Evolutionary conservation across 495 filamentous ascomycete genomes (phyloP).

Genomic region (Penicillium ucsense): DNA sequence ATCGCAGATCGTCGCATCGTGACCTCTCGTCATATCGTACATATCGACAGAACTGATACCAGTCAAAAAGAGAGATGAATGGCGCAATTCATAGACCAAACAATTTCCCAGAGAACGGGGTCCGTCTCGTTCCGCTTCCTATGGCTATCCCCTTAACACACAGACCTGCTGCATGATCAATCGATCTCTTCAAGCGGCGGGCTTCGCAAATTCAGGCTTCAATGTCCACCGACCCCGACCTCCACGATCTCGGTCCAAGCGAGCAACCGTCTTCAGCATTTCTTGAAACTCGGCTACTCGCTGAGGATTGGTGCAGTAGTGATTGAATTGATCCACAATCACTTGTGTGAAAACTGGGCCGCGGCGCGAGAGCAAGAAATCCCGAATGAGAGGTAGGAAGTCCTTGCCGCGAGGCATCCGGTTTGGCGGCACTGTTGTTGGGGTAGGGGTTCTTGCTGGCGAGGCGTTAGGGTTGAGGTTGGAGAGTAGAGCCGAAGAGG

Average conservation of each 20-base stretch:
- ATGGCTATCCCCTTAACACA: background rate
- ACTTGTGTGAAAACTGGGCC: constrained; percentile 63
- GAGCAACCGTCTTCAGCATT: constrained; percentile 49
- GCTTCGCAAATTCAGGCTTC: constrained; percentile 45
- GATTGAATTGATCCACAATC: constrained; percentile 72
- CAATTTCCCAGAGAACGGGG: too few relatives aligned
- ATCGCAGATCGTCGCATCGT: background rate
- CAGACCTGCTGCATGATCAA: background rate
- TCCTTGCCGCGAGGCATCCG: constrained; percentile 34
- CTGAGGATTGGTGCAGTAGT: constrained; percentile 45
- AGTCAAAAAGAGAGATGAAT: too few relatives aligned
- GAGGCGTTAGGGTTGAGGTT: constrained; percentile 39
- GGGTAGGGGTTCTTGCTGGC: constrained; percentile 13
- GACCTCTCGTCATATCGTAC: background rate
- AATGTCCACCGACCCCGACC: constrained; percentile 52
- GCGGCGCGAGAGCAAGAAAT: constrained; percentile 61
- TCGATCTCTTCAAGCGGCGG: background rate
- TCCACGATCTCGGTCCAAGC: constrained; percentile 38
- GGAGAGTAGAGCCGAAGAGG: constrained; percentile 49
- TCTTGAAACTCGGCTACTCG: constrained; percentile 54
- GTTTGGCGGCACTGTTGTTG: constrained; percentile 5
- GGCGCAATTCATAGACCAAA: too few relatives aligned
- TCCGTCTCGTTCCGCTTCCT: too few relatives aligned
- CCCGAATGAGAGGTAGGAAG: constrained; percentile 64
- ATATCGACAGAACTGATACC: background rate